Evolutionary conservation across 306 rosid genomes (phyloP).

Genomic region (Trifolium subterraneum): DNA sequence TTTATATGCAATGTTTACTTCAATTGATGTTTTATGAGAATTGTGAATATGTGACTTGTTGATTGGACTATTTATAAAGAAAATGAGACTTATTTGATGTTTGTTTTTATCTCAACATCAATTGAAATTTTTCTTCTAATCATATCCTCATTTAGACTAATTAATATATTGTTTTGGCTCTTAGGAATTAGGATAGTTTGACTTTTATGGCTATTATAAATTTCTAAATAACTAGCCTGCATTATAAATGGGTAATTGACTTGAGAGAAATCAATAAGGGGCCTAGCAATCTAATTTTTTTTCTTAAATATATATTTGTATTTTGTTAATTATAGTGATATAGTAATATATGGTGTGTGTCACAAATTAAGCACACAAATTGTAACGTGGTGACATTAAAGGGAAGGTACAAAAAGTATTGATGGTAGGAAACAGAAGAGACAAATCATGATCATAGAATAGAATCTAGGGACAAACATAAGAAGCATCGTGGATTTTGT

Average conservation of each 20-base stretch:
- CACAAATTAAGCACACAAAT: constrained; percentile 18
- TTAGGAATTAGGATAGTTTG: constrained; percentile 41
- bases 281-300: background rate
- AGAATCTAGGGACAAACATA: constrained; percentile 24
- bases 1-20: constrained; percentile 1
- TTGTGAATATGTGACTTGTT: background rate
- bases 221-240: constrained; percentile 31
- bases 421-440: constrained; percentile 29
- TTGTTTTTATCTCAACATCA: constrained; percentile 20
- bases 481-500: constrained; percentile 22
- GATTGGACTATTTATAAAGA: constrained; percentile 40
- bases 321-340: constrained; percentile 18
- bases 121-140: constrained; percentile 30
- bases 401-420: constrained; percentile 11
- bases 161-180: constrained; percentile 32
- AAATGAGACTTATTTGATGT: background rate
- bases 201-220: constrained; percentile 29
- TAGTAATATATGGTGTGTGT: constrained; percentile 23
- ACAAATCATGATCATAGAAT: no score
- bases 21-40: constrained; percentile 20
- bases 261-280: constrained; percentile 19
- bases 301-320: background rate
- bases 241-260: constrained; percentile 29
- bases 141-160: background rate
- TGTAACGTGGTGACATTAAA: constrained; percentile 39